phyloP scores from a whole-genome alignment of 768 basidiomycete species.

The Porpolomopsis calyptriformis region DNA sequence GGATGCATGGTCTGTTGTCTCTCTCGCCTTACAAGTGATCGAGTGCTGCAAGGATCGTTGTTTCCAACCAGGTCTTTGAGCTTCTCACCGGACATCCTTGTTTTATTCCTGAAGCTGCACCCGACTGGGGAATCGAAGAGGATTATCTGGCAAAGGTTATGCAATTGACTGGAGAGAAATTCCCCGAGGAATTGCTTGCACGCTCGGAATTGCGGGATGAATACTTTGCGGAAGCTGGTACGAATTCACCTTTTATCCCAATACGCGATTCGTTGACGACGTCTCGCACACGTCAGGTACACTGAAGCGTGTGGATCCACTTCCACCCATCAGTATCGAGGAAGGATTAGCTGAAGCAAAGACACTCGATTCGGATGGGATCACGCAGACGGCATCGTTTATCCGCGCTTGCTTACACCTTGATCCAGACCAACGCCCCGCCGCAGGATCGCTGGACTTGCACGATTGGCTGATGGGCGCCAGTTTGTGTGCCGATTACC shows the following conservation, averaged over 20 bases:
- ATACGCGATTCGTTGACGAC: not conserved
- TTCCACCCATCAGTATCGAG: not conserved
- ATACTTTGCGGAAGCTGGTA: slow-evolving; percentile 4
- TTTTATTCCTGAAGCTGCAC: not conserved
- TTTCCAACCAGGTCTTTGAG: not conserved
- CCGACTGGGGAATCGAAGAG: not conserved
- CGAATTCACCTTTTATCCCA: not conserved
- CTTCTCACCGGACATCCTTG: not conserved
- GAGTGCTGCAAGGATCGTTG: no score
- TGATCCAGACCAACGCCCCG: not conserved
- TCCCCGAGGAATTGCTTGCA: slow-evolving; percentile 11
- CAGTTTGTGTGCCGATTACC: not conserved
- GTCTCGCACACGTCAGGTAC: not conserved
- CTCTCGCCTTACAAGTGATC: no score
- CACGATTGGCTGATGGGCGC: not conserved
- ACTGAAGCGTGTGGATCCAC: not conserved
- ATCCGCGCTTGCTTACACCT: slow-evolving; percentile 1
- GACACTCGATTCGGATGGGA: not conserved
- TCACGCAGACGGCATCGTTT: not conserved
- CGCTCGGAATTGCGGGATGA: slow-evolving; percentile 2
- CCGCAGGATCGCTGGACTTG: not conserved
- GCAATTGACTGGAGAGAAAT: slow-evolving; percentile 2
- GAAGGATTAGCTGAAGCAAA: not conserved
- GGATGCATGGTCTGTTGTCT: not conserved
- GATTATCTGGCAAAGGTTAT: not conserved